These are phyloP conservation scores for Gamarada debralockiae DNA, from an alignment of 495 filamentous ascomycete genomes.

Conservation along the genomic window DNA sequence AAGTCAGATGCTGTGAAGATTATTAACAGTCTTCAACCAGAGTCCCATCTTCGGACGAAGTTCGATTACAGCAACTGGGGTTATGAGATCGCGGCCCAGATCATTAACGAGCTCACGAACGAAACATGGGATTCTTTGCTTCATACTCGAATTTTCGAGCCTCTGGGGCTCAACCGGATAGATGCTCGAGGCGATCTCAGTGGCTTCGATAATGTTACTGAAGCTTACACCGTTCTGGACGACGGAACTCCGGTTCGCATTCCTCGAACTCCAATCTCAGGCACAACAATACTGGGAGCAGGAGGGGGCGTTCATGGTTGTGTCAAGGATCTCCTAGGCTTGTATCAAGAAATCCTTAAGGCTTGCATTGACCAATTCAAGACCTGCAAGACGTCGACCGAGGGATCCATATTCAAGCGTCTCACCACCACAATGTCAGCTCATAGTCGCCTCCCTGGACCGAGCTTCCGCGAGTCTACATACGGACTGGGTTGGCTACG, in stretches of 20 bases:
- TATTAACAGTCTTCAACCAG: slow-evolving; percentile 4
- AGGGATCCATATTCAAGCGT: background rate
- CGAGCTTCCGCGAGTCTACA: slow-evolving; percentile 4
- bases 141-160: slow-evolving; percentile 10
- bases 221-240: background rate
- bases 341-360: slow-evolving; percentile 8
- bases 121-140: slow-evolving; percentile 12
- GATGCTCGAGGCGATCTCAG: background rate
- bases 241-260: slow-evolving; percentile 2
- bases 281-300: slow-evolving; percentile 3
- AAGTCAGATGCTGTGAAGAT: slow-evolving; percentile 1
- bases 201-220: slow-evolving; percentile 1
- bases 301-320: slow-evolving; percentile 12
- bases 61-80: slow-evolving; percentile 26
- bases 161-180: slow-evolving; percentile 2
- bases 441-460: slow-evolving; percentile 6
- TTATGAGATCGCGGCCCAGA: slow-evolving; percentile 22
- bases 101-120: slow-evolving; percentile 22
- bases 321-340: slow-evolving; percentile 15
- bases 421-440: background rate
- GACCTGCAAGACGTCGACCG: background rate
- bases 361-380: slow-evolving; percentile 9
- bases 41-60: slow-evolving; percentile 2
- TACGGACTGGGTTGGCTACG: slow-evolving; percentile 19
- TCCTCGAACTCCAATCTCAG: background rate